Conservation (phyloP, 2,329 filamentous ascomycete genomes). For the Geosmithia putterillii region DNA sequence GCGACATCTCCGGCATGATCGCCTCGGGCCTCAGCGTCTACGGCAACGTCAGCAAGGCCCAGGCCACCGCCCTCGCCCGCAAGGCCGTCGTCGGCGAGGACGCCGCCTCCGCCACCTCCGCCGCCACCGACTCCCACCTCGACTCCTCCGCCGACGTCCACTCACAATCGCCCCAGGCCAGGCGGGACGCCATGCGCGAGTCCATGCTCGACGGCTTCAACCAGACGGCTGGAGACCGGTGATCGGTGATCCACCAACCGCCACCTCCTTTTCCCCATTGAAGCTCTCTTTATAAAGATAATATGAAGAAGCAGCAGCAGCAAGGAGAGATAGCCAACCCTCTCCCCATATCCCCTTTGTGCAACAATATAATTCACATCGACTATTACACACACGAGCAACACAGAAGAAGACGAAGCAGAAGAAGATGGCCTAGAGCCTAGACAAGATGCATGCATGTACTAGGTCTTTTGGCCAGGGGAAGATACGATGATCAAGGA, state of each 20-base stretch:
- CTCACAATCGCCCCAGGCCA: conserved; percentile 3
- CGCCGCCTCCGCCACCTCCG: conserved; percentile 7
- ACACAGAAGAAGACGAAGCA: neutral
- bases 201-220: conserved; percentile 27
- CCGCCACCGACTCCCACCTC: conserved; percentile 2
- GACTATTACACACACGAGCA: neutral
- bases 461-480: neutral
- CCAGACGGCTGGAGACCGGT: conserved; percentile 15
- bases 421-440: neutral
- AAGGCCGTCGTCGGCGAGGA: conserved; percentile 21
- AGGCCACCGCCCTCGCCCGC: conserved; percentile 55
- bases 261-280: too few relatives aligned
- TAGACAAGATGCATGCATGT: neutral
- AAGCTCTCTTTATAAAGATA: neutral
- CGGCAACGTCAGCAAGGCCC: conserved; percentile 77
- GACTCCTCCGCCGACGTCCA: neutral
- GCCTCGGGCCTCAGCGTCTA: conserved; percentile 92
- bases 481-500: neutral
- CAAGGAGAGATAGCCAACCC: too few relatives aligned
- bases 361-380: neutral
- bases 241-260: neutral
- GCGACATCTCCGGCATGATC: conserved; percentile 94
- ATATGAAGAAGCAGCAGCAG: neutral
- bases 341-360: neutral
- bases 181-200: conserved; percentile 20